These are phyloP conservation scores for Trichoderma asperellum DNA, from an alignment of 2,329 filamentous ascomycete species.

Conservation along the genomic window DNA sequence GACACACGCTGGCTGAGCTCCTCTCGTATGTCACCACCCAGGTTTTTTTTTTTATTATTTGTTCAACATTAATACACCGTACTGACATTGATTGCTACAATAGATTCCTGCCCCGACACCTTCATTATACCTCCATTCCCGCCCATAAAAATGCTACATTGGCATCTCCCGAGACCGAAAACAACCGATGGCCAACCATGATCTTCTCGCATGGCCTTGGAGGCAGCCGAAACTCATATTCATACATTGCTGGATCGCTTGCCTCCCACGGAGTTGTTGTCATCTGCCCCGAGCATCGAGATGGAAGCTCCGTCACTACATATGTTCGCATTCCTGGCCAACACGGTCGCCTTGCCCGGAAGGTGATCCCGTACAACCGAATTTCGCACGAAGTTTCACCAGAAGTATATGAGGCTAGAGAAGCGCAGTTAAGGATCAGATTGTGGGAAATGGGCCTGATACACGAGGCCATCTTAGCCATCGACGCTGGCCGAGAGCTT, in stretches of 20 bases:
- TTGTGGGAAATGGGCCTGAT: conserved; percentile 78
- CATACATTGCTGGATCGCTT: conserved; percentile 76
- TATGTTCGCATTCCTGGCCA: conserved; percentile 66
- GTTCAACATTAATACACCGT: neutral
- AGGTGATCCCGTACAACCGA: conserved; percentile 52
- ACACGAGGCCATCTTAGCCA: conserved; percentile 67
- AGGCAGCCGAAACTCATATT: conserved; percentile 81
- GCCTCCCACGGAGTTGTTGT: conserved; percentile 82
- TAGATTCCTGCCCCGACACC: conserved; percentile 69
- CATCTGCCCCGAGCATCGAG: conserved; percentile 79
- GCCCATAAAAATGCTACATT: conserved; percentile 72
- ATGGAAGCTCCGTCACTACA: conserved; percentile 77
- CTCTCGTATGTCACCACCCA: conserved; percentile 53
- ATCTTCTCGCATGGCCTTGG: conserved; percentile 87
- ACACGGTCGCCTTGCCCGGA: conserved; percentile 41
- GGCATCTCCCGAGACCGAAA: conserved; percentile 51
- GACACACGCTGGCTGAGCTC: conserved; percentile 59
- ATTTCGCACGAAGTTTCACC: conserved; percentile 66
- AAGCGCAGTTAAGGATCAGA: conserved; percentile 73
- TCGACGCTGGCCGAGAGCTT: conserved; percentile 60
- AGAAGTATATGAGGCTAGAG: conserved; percentile 68
- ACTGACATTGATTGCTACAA: conserved; percentile 2
- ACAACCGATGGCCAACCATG: conserved; percentile 74
- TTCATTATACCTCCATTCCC: conserved; percentile 75
- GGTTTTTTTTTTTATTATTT: no score